Base-by-base conservation (phyloP, 1,139 yeast species). In the Taphrina communis region DNA sequence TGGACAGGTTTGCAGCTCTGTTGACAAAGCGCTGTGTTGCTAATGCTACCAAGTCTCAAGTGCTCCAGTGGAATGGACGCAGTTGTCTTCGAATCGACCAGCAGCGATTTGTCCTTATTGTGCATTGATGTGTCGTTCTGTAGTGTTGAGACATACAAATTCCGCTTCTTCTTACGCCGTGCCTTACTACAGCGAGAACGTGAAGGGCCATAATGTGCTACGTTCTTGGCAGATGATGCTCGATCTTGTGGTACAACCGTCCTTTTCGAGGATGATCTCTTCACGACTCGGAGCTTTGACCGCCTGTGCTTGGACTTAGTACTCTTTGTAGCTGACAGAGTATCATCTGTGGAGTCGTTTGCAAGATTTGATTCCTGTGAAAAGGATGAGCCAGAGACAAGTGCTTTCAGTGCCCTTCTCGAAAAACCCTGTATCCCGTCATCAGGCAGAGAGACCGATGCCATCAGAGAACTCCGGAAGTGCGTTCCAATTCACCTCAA, bases 141-240 rank as follows among this genome's bases (percentile, higher is more conserved):
- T 12, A 3, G 42, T 9, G 14, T 39, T 14, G 14, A 39, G 6
- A 6, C 14, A 39, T 9, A 14, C 14, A 44, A 6, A 7, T 14
- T n/a, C 19, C 48, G 5, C 19, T 44, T 44, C 48, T 44, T 44
- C 19, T 44, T 19, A 7, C 48, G 48, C 9, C 53, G 36, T 1
- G 53, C 53, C 19, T 50, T 50, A n/a, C 53, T 50, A 6, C 14
- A 21, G 6, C 53, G 53, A 21, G 53, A 50, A 21, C 53, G 53
- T 17, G 36, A 21, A 11, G 53, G 53, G 8, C 53, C 36, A 35
- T 8, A 21, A 44, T 12, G 19, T 44, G 48, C n/a, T 44, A 12
- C 2, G 36, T 50, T 50, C 11, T 50, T 21, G n/a, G 31, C 36
- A 7, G 8, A 44, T 7, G 8, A 7, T 21, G 12, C 8, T 21